Conservation (phyloP, 768 basidiomycete genomes). For the button mushroom (Agaricus bisporus) region DNA sequence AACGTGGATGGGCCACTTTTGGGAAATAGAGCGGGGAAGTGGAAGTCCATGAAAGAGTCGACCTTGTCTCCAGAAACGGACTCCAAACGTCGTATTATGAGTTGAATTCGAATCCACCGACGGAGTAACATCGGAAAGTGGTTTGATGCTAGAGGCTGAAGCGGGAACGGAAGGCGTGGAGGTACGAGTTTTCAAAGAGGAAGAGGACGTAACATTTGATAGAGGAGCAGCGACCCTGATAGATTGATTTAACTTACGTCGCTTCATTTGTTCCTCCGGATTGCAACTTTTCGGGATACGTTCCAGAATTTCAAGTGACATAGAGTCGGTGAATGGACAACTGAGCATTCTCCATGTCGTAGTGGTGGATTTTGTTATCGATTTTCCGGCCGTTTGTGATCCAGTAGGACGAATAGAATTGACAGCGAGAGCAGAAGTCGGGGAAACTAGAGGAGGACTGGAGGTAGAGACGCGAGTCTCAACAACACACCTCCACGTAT, state of each 20-base stretch:
- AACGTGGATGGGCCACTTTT: constrained; percentile 36
- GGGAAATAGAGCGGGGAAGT: constrained; percentile 28
- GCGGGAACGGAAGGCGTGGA: background rate
- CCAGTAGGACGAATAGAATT: background rate
- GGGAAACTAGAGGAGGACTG: background rate
- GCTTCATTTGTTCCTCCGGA: constrained; percentile 4
- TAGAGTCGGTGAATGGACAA: background rate
- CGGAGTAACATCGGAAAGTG: background rate
- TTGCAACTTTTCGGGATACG: background rate
- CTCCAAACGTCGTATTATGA: background rate
- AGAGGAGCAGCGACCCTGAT: constrained; percentile 6
- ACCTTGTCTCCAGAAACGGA: constrained; percentile 18
- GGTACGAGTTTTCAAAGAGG: background rate
- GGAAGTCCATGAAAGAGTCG: constrained; percentile 45
- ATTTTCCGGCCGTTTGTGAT: background rate
- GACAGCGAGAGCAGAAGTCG: background rate
- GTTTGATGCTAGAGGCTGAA: background rate
- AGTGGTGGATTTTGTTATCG: background rate
- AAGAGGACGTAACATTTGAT: background rate
- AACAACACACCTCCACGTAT: background rate
- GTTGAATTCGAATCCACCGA: background rate
- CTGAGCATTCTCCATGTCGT: constrained; percentile 4
- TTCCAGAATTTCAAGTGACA: background rate
- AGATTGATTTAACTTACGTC: background rate
- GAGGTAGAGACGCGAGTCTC: background rate